Conservation (phyloP, 768 basidiomycete species). For the Mycena belliarum region DNA sequence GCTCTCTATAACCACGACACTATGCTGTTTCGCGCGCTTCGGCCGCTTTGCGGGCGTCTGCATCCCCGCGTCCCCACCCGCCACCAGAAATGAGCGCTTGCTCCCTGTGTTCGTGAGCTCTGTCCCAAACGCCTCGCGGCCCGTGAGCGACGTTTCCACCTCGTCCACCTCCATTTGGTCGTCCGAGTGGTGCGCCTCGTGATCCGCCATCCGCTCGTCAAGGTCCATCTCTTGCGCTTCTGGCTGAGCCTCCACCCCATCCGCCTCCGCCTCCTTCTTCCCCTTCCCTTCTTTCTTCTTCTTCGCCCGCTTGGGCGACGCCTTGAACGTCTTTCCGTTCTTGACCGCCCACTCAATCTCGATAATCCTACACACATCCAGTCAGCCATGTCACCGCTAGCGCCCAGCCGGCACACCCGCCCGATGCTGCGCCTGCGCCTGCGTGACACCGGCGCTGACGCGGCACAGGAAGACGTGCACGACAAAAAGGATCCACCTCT, state of each 20-base stretch:
- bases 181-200: conserved; percentile 22
- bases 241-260: conserved; percentile 29
- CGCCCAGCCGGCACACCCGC: background rate
- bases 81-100: conserved; percentile 36
- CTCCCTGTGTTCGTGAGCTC: conserved; percentile 47
- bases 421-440: conserved; percentile 26
- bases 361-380: conserved; percentile 56
- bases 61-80: conserved; percentile 26
- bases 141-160: conserved; percentile 25
- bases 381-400: background rate
- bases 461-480: conserved; percentile 64
- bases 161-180: conserved; percentile 21
- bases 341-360: conserved; percentile 81
- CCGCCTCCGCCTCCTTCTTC: conserved; percentile 22
- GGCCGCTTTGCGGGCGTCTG: conserved; percentile 28
- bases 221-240: conserved; percentile 28
- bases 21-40: conserved; percentile 29
- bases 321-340: conserved; percentile 58
- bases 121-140: conserved; percentile 22
- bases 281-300: conserved; percentile 35
- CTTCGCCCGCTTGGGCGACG: conserved; percentile 54
- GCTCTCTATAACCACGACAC: conserved; percentile 23
- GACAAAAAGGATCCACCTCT: conserved; percentile 82
- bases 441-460: conserved; percentile 34
- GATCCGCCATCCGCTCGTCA: conserved; percentile 1